Evolutionary conservation across 2,329 filamentous ascomycete genomes (phyloP).

Genomic region (Pseudocercospora macadamiae): DNA sequence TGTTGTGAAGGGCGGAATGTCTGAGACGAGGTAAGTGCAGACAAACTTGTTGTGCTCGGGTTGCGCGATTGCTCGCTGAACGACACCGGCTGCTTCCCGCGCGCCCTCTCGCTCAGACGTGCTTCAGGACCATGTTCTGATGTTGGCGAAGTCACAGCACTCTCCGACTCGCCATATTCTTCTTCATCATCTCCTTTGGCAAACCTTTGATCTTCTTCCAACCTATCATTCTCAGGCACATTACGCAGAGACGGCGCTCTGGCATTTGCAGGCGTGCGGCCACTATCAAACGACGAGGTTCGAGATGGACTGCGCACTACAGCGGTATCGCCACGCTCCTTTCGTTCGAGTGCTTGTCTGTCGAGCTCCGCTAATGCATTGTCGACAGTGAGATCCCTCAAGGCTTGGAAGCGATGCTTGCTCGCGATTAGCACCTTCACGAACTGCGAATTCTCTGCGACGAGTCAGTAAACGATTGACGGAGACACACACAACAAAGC

Average conservation of each 20-base stretch:
- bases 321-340: constrained; percentile 40
- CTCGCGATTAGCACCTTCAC: constrained; percentile 79
- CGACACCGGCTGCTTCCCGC: constrained; percentile 88
- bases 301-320: constrained; percentile 41
- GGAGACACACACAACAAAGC: background rate
- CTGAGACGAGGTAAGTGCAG: constrained; percentile 55
- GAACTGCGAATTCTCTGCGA: constrained; percentile 75
- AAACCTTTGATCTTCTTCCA: constrained; percentile 52
- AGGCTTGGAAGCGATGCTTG: constrained; percentile 78
- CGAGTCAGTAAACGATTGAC: constrained; percentile 8
- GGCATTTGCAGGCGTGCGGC: constrained; percentile 64
- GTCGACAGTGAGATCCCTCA: constrained; percentile 87
- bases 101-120: constrained; percentile 92
- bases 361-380: constrained; percentile 91
- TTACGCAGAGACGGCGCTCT: constrained; percentile 63
- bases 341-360: constrained; percentile 72
- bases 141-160: background rate
- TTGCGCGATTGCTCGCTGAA: constrained; percentile 60
- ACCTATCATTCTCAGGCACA: constrained; percentile 75
- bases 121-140: background rate
- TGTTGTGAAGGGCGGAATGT: constrained; percentile 74
- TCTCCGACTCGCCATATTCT: constrained; percentile 54
- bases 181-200: constrained; percentile 85
- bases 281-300: constrained; percentile 68
- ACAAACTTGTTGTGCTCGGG: constrained; percentile 76